These are phyloP conservation scores for Arachis stenosperma DNA, from an alignment of 306 rosid species.

Conservation along the genomic window DNA sequence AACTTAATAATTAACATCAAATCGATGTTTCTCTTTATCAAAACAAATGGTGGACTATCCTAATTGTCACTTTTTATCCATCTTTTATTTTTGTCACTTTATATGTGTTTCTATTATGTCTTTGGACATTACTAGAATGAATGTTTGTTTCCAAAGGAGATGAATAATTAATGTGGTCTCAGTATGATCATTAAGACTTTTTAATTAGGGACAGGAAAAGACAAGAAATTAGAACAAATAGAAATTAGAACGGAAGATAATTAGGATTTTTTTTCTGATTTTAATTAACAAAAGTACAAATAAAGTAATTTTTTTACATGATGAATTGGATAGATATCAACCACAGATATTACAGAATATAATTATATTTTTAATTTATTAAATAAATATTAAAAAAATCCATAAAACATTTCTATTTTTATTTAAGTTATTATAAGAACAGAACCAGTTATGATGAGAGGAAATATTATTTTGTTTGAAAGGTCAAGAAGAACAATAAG, in stretches of 20 bases:
- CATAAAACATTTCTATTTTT: no score
- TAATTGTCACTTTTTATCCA: not conserved
- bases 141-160: not conserved
- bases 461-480: not conserved
- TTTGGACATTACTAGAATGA: not conserved
- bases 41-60: not conserved
- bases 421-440: not conserved
- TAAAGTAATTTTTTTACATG: no score
- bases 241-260: not conserved
- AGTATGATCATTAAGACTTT: not conserved
- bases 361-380: no score
- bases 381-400: no score
- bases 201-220: not conserved
- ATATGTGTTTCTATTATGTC: not conserved
- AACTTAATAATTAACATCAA: not conserved
- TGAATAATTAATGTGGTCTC: not conserved
- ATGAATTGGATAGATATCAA: no score
- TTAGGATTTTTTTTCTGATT: not conserved
- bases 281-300: no score
- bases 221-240: not conserved
- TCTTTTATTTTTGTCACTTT: not conserved
- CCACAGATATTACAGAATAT: no score
- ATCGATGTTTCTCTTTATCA: slow-evolving; percentile 1
- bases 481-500: not conserved
- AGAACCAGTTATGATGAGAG: not conserved